Conservation (phyloP, 495 filamentous ascomycete genomes). For the Annulohypoxylon bovei region DNA sequence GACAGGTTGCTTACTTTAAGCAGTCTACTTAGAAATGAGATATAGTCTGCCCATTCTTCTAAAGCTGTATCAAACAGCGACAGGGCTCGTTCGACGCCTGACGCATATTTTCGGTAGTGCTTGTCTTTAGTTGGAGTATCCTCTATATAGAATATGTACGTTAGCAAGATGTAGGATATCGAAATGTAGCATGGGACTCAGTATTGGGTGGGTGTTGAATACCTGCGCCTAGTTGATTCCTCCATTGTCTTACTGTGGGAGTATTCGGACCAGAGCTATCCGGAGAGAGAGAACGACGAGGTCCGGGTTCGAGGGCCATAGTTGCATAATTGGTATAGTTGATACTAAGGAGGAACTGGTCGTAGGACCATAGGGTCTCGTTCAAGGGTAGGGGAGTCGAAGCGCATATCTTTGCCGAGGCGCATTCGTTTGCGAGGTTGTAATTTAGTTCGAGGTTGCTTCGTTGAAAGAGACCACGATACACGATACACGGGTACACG, state of each 20-base stretch:
- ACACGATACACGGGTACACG: not conserved
- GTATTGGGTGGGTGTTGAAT: slow-evolving; percentile 28
- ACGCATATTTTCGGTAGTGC: slow-evolving; percentile 88
- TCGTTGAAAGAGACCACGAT: slow-evolving; percentile 14
- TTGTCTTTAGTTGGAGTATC: slow-evolving; percentile 85
- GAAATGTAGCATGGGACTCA: not conserved
- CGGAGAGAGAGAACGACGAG: slow-evolving; percentile 75
- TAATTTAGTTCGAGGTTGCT: no score
- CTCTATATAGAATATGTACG: slow-evolving; percentile 54
- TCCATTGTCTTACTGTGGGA: slow-evolving; percentile 70
- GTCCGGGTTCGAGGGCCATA: slow-evolving; percentile 78
- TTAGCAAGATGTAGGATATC: slow-evolving; percentile 18
- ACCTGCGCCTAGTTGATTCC: slow-evolving; percentile 63
- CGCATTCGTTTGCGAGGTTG: slow-evolving; percentile 27
- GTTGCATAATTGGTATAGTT: slow-evolving; percentile 62
- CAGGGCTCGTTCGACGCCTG: slow-evolving; percentile 85
- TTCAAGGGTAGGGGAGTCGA: slow-evolving; percentile 29
- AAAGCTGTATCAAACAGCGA: slow-evolving; percentile 90
- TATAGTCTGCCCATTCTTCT: slow-evolving; percentile 99
- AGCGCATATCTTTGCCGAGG: slow-evolving; percentile 41
- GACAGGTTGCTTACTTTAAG: slow-evolving; percentile 71
- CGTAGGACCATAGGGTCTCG: slow-evolving; percentile 44
- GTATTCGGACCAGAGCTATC: slow-evolving; percentile 81
- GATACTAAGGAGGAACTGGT: slow-evolving; percentile 42
- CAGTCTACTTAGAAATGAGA: slow-evolving; percentile 91